Evolutionary conservation across 179 eudicot genomes (phyloP).

Genomic region (Patellifolia procumbens): DNA sequence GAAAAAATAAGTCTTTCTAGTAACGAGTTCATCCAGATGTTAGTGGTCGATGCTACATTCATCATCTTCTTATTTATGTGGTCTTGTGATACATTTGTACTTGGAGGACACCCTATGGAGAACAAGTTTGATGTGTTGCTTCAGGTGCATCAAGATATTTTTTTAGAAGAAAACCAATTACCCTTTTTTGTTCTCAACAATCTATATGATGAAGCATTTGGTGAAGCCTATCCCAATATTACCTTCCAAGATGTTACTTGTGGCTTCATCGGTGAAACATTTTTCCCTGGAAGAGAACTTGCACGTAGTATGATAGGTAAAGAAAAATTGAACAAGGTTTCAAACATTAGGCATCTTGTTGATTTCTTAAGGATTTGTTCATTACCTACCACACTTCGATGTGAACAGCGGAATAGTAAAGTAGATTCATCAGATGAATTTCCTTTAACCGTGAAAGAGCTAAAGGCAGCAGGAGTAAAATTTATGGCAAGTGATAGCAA

Average conservation of each 20-base stretch:
- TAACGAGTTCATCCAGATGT: slow-evolving; percentile 17
- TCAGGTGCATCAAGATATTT: slow-evolving; percentile 15
- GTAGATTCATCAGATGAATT: slow-evolving; percentile 1
- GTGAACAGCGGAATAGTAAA: not conserved
- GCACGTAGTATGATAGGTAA: not conserved
- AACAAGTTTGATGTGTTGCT: not conserved
- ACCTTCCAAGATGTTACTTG: slow-evolving; percentile 11
- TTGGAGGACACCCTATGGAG: not conserved
- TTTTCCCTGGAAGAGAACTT: slow-evolving; percentile 5
- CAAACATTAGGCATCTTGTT: slow-evolving; percentile 27
- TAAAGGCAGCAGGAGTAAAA: slow-evolving; percentile 28
- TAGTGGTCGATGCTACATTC: slow-evolving; percentile 31
- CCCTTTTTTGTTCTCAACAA: slow-evolving; percentile 25
- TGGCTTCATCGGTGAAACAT: not conserved
- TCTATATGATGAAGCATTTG: slow-evolving; percentile 11
- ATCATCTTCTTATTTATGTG: slow-evolving; percentile 20
- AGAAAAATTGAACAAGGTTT: not conserved
- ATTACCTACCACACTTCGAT: slow-evolving; percentile 25
- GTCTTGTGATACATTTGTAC: not conserved
- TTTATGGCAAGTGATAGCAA: not conserved
- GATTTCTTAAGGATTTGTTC: slow-evolving; percentile 25
- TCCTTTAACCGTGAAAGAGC: slow-evolving; percentile 8
- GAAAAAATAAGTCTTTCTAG: not conserved
- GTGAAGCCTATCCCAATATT: not conserved
- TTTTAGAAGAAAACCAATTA: slow-evolving; percentile 27